Evolutionary conservation across 2,329 filamentous ascomycete species (phyloP), one percentile per base, ranked within the genome.

Genomic region (Arachnomyces sp.): DNA sequence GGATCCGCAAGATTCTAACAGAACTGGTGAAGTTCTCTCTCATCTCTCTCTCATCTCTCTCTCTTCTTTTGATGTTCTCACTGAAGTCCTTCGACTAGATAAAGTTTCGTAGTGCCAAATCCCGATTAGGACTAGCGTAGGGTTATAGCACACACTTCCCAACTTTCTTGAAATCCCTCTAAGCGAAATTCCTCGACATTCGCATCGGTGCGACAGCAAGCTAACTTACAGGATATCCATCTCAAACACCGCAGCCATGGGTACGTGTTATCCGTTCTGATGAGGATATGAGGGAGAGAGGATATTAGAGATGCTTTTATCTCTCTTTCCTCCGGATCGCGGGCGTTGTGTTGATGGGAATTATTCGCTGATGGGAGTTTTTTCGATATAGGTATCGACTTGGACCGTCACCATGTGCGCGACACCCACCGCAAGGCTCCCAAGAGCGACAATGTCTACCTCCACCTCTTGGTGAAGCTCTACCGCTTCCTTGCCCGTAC

Each of bases 361-460:
- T n/a, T 32, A 14, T n/a, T 15, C 15, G 32, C 32, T 34, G 32
- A 34, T 16, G 15, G 3, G 32, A n/a, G 14, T 3, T 34, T 18
- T 34, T 29, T 31, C 18, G 29, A 37, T 38, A 36, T 49, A 71
- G 69, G 69, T 71, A 72, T 72, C 66, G 71, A 73, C 64, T 64
- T 74, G 59, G 72, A 78, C 67, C 68, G 68, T 64, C 75, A 79
- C 68, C 75, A 79, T 71, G 74, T 78, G 65, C 71, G 72, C 67
- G 68, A 64, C 70, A 73, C 65, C 66, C 88, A 94, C 78, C 86
- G 88, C 71, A 87, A 84, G 79, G 87, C 86, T 58, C 86, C 89
- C 65, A 95, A 95, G 84, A 94, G 84, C 76, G 85, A 94, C 76
- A 94, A 95, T 79, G 86, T 90, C 64, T 94, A 95, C 74, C 77